Conservation (phyloP, 2,329 filamentous ascomycete species). For the Ophiostoma ulmi region DNA sequence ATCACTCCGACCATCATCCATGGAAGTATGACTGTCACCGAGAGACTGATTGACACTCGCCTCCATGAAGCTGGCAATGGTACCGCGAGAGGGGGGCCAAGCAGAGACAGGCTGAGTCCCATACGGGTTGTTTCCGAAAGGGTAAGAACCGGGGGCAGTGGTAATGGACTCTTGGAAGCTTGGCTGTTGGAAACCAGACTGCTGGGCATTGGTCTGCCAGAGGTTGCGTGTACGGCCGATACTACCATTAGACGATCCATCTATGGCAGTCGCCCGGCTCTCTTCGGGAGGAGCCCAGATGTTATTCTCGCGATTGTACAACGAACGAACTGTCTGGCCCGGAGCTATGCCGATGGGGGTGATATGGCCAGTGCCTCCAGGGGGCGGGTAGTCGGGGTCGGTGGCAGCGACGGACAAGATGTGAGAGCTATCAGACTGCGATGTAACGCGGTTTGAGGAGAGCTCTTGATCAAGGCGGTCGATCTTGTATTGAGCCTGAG, state of each 20-base stretch:
- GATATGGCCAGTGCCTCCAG: conserved; percentile 16
- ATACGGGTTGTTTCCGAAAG: conserved; percentile 33
- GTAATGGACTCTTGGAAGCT: conserved; percentile 32
- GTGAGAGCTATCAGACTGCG: conserved; percentile 54
- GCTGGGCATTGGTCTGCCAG: conserved; percentile 38
- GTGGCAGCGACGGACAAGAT: conserved; percentile 43
- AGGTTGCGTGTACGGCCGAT: conserved; percentile 24
- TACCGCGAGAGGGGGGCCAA: conserved; percentile 45
- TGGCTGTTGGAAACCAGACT: conserved; percentile 34
- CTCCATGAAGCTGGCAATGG: conserved; percentile 41
- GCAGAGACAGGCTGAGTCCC: conserved; percentile 36
- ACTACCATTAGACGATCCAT: conserved; percentile 44
- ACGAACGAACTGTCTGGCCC: conserved; percentile 35
- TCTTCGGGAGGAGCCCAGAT: conserved; percentile 54
- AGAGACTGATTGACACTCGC: conserved; percentile 23
- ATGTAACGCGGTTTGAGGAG: conserved; percentile 53
- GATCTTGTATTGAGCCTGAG: conserved; percentile 65
- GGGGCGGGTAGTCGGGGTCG: conserved; percentile 33
- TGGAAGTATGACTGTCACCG: conserved; percentile 32
- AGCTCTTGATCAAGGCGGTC: conserved; percentile 67
- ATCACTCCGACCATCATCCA: conserved; percentile 44
- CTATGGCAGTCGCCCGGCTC: conserved; percentile 52
- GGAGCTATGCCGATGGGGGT: conserved; percentile 26
- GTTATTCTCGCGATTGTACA: conserved; percentile 40
- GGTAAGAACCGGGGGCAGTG: conserved; percentile 29